These are phyloP conservation scores for Phytophthora hybrid DNA, from an alignment of 352 stramenopile species.

Conservation along the genomic window DNA sequence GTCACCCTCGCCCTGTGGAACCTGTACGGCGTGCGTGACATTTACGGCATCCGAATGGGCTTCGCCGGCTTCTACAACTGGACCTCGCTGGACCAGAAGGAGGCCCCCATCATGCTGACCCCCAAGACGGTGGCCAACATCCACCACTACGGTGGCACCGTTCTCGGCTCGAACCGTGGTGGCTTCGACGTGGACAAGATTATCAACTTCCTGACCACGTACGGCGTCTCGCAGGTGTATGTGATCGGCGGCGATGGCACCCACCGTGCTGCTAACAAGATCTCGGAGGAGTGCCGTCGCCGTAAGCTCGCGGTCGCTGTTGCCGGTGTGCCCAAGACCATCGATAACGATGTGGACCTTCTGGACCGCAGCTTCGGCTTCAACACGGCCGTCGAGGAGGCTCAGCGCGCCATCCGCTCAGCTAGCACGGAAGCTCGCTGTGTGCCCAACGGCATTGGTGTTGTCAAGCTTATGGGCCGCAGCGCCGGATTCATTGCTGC, in stretches of 20 bases:
- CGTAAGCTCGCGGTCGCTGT: conserved; percentile 93
- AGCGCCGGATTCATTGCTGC: conserved; percentile 97
- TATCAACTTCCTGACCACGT: conserved; percentile 91
- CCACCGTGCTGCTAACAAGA: conserved; percentile 95
- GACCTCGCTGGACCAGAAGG: conserved; percentile 78
- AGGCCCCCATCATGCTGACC: conserved; percentile 83
- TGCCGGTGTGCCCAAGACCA: conserved; percentile 98
- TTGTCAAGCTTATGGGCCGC: conserved; percentile 99
- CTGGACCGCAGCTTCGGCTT: conserved; percentile 99
- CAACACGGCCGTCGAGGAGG: conserved; percentile 96
- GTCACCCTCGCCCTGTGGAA: conserved; percentile 94
- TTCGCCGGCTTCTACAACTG: conserved; percentile 88
- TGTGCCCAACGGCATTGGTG: conserved; percentile 97
- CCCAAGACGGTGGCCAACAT: conserved; percentile 77
- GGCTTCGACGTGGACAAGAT: conserved; percentile 98
- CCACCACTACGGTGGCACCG: conserved; percentile 93
- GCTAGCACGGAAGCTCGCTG: conserved; percentile 94
- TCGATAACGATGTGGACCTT: conserved; percentile 99
- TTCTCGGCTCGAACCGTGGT: conserved; percentile 94
- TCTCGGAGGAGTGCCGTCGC: conserved; percentile 77
- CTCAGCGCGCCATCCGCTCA: conserved; percentile 93
- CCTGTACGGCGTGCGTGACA: conserved; percentile 85
- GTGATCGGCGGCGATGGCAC: conserved; percentile 98
- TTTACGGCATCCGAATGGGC: conserved; percentile 88
- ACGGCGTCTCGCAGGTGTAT: conserved; percentile 95